Base-by-base conservation (phyloP, 345 rosid species). In the Gossypium anomalum region DNA sequence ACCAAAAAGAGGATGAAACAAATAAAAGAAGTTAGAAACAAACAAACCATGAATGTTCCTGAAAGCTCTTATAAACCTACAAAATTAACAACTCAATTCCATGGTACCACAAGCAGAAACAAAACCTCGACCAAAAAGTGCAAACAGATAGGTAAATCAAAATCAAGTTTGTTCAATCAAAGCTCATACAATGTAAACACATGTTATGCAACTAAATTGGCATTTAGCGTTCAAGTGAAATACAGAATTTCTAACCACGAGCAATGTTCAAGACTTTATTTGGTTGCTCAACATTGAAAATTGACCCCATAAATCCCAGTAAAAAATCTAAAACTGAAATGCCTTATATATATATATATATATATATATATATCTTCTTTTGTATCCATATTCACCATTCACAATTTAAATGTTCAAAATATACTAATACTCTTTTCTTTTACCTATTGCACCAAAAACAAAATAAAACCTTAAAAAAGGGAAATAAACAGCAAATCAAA, bases 191-290 rank as follows among this genome's bases (percentile, higher is more conserved):
- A 16, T n/a, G 59, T 51, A 9, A 27, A 69, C 59, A 68, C 43
- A 23, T 48, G 16, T 8, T 15, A 49, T 49, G 57, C 72, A 27
- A 68, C 72, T 15, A 68, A 6, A 51, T 51, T 49, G 58, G 72
- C 58, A 49, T 68, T 69, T 27, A 23, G 72, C 58, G 14, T 68
- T 69, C 17, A 23, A 16, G 49, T 19, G 62, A 72, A 59, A 13
- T 19, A 49, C 13, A 67, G 4, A 47, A 23, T n/a, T 23, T 48
- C 13, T 27, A 27, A 69, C 25, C n/a, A 43, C 48, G 27, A 64
- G 15, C n/a, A 4, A 70, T 20, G 12, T 25, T 75, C 58, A 61
- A 57, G 16, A 55, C 13, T 55, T 45, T n/a, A 29, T 53, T 29
- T 22, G n/a, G 53, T 43, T 16, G 43, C 22, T 57, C 27, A 22